Conservation (phyloP, 805 yeast genomes). For the Candida chilensis region DNA sequence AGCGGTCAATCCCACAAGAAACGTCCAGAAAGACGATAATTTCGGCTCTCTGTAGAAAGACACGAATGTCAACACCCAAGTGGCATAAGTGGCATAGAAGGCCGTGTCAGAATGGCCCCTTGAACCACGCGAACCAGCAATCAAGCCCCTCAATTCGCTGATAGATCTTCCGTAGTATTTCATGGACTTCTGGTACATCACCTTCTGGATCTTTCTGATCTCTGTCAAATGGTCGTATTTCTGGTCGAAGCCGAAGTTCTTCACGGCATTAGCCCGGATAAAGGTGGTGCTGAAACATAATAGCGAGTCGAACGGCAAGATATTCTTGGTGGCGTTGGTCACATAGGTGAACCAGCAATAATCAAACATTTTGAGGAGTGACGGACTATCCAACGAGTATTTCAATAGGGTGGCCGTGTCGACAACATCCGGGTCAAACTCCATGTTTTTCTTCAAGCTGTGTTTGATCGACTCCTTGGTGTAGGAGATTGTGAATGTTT, state of each 20-base stretch:
- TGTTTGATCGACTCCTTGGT: too few relatives aligned
- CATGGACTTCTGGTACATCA: too few relatives aligned
- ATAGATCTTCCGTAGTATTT: neutral
- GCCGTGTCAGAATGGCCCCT: neutral
- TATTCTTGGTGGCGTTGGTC: neutral
- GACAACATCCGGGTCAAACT: neutral
- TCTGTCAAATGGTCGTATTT: too few relatives aligned
- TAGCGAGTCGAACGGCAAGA: neutral
- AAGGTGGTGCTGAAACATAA: neutral
- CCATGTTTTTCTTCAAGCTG: neutral
- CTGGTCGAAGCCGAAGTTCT: neutral
- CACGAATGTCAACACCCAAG: neutral
- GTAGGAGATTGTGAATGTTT: too few relatives aligned
- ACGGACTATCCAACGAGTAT: neutral
- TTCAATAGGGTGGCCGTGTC: too few relatives aligned
- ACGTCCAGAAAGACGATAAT: conserved; percentile 1
- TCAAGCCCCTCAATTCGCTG: neutral
- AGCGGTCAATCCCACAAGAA: neutral
- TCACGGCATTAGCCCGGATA: neutral
- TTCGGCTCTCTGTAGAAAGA: conserved; percentile 1
- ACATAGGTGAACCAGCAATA: neutral
- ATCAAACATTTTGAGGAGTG: neutral
- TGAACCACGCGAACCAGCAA: neutral
- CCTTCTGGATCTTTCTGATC: too few relatives aligned
- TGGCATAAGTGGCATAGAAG: neutral